These are phyloP conservation scores for Cercospora sesami DNA, from an alignment of 2,329 filamentous ascomycete species.

Conservation along the genomic window DNA sequence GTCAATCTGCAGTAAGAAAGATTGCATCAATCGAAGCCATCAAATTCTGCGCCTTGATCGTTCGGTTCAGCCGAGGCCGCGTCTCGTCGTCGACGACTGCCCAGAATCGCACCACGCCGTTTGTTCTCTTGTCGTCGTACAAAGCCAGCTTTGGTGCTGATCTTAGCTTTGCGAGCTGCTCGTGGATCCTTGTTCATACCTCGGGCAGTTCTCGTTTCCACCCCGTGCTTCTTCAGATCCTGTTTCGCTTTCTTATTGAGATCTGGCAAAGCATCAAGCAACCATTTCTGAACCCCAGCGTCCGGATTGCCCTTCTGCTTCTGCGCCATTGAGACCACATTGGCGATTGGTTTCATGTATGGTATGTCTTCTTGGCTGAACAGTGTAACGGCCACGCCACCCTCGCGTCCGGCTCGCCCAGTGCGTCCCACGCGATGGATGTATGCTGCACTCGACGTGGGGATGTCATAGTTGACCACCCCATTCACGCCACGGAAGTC, in stretches of 20 bases:
- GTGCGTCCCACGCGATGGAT: constrained; percentile 92
- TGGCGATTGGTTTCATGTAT: constrained; percentile 85
- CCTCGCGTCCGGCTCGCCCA: constrained; percentile 80
- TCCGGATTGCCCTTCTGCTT: constrained; percentile 55
- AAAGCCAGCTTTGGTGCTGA: constrained; percentile 80
- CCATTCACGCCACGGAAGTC: constrained; percentile 95
- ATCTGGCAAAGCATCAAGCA: constrained; percentile 81
- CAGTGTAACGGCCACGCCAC: constrained; percentile 87
- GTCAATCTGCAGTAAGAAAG: constrained; percentile 74
- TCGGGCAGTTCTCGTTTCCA: constrained; percentile 63
- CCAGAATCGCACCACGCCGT: constrained; percentile 45
- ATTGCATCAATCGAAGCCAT: constrained; percentile 42
- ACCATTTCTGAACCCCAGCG: constrained; percentile 73
- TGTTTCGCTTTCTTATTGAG: constrained; percentile 82
- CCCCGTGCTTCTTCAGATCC: constrained; percentile 76
- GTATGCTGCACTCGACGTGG: constrained; percentile 84
- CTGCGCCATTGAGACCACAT: constrained; percentile 83
- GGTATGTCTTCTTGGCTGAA: constrained; percentile 95
- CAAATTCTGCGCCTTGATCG: constrained; percentile 42
- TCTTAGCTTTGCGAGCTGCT: constrained; percentile 59
- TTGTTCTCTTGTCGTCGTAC: constrained; percentile 70
- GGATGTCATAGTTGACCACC: constrained; percentile 96
- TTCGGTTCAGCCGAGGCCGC: constrained; percentile 24
- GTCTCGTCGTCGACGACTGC: constrained; percentile 37
- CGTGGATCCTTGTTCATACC: constrained; percentile 44